These are phyloP conservation scores for Penicillium paradoxum DNA, from an alignment of 495 filamentous ascomycete species.

Conservation along the genomic window DNA sequence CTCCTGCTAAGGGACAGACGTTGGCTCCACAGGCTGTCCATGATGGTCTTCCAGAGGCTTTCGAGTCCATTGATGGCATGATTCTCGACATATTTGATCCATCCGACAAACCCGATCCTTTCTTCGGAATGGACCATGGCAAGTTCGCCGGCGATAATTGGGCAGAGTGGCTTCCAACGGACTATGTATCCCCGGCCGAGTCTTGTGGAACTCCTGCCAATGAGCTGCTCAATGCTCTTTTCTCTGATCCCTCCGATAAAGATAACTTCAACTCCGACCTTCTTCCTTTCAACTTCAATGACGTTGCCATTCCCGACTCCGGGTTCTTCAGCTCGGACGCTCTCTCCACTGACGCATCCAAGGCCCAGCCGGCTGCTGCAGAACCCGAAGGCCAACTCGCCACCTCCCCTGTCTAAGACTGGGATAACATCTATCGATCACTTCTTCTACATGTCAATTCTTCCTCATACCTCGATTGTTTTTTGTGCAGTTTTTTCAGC, in stretches of 20 bases:
- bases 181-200: slow-evolving; percentile 33
- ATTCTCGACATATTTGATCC: slow-evolving; percentile 41
- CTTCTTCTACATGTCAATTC: slow-evolving; percentile 4
- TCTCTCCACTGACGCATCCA: slow-evolving; percentile 25
- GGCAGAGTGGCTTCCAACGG: slow-evolving; percentile 37
- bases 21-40: slow-evolving; percentile 19
- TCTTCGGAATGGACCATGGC: slow-evolving; percentile 22
- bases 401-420: slow-evolving; percentile 10
- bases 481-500: slow-evolving; percentile 24
- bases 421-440: slow-evolving; percentile 5
- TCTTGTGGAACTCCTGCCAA: slow-evolving; percentile 26
- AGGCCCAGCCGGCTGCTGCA: slow-evolving; percentile 19
- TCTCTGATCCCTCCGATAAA: slow-evolving; percentile 37
- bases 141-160: slow-evolving; percentile 27
- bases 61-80: slow-evolving; percentile 34
- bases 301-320: slow-evolving; percentile 31
- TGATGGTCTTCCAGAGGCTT: slow-evolving; percentile 21
- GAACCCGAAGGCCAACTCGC: slow-evolving; percentile 12
- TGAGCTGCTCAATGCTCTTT: slow-evolving; percentile 37
- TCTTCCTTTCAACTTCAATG: slow-evolving; percentile 30
- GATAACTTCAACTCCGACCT: slow-evolving; percentile 24
- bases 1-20: slow-evolving; percentile 20
- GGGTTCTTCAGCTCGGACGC: slow-evolving; percentile 41
- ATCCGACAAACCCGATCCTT: slow-evolving; percentile 16
- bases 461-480: slow-evolving; percentile 4